Percentiles rank a stretch among this genome's conserved stretches.
Evolutionary conservation across 805 yeast species (phyloP).

Genomic region (Vanderwaltozyma verrucispora): DNA sequence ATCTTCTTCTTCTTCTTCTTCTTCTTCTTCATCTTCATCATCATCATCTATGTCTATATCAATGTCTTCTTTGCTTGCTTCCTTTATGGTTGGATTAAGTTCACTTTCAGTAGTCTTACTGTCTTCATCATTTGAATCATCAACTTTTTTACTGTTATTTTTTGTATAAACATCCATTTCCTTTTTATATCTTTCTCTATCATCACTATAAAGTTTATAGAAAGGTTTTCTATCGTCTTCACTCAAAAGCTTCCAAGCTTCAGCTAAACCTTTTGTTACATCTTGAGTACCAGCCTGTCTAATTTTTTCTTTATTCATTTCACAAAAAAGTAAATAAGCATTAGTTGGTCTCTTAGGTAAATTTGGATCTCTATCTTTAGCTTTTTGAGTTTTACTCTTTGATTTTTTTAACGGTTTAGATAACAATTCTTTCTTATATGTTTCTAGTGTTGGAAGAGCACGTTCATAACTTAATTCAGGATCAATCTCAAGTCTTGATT

Average conservation of each 20-base stretch:
- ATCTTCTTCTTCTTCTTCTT: not conserved
- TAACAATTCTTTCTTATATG: constrained; percentile 19
- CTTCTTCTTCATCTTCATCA: constrained; percentile 6
- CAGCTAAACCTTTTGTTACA: constrained; percentile 68
- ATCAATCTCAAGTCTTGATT: constrained; percentile 37
- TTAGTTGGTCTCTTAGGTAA: constrained; percentile 85
- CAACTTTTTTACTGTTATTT: constrained; percentile 9
- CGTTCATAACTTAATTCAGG: constrained; percentile 23
- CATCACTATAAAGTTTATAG: constrained; percentile 66
- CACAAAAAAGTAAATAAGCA: constrained; percentile 83
- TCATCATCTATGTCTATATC: constrained; percentile 10
- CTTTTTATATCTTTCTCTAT: constrained; percentile 58
- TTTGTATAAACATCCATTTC: constrained; percentile 50
- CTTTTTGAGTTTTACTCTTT: constrained; percentile 24
- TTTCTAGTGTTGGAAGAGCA: constrained; percentile 24
- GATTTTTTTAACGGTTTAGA: constrained; percentile 16
- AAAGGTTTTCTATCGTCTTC: constrained; percentile 65
- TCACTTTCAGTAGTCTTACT: constrained; percentile 10
- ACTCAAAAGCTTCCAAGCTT: constrained; percentile 70
- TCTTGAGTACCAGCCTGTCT: constrained; percentile 52
- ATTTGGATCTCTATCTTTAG: constrained; percentile 62
- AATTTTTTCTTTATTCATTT: constrained; percentile 66
- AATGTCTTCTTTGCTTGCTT: constrained; percentile 10
- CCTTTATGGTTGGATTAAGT: not conserved
- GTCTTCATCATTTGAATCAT: constrained; percentile 11